phyloP scores from a whole-genome alignment of 1,139 yeast genomes.

The Nakaseomyces glabratus region DNA sequence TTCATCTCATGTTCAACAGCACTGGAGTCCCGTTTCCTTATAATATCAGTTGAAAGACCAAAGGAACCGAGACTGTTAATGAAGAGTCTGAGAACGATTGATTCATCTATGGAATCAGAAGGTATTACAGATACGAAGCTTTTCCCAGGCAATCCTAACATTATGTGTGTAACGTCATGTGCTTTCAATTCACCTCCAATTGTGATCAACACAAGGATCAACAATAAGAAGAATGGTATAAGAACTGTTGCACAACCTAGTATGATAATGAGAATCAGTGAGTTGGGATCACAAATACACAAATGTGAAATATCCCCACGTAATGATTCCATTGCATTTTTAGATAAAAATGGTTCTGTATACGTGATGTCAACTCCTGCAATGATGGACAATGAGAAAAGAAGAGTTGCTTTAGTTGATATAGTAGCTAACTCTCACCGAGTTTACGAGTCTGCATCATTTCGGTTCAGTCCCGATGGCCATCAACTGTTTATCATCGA shows the following conservation, averaged over 20 bases:
- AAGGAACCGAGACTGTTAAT: conserved; percentile 61
- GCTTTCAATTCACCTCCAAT: conserved; percentile 55
- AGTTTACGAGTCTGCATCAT: conserved; percentile 62
- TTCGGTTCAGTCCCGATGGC: conserved; percentile 71
- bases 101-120: conserved; percentile 63
- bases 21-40: conserved; percentile 69
- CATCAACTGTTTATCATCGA: conserved; percentile 70
- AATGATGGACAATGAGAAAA: conserved; percentile 43
- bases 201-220: conserved; percentile 47
- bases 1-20: conserved; percentile 78
- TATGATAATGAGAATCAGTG: conserved; percentile 53
- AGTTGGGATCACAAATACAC: conserved; percentile 76
- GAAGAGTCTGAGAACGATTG: conserved; percentile 53
- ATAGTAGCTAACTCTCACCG: conserved; percentile 70
- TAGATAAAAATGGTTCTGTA: conserved; percentile 69
- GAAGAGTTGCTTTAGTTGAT: conserved; percentile 61
- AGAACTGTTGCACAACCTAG: conserved; percentile 46
- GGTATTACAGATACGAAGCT: conserved; percentile 82
- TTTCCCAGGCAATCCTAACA: conserved; percentile 47
- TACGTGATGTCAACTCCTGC: conserved; percentile 60
- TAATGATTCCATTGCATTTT: conserved; percentile 74
- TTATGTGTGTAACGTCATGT: conserved; percentile 51
- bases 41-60: conserved; percentile 57
- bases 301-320: conserved; percentile 70
- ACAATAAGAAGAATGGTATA: conserved; percentile 31